Conservation (phyloP, 129 eudicot species). For the Solidago caesia region DNA sequence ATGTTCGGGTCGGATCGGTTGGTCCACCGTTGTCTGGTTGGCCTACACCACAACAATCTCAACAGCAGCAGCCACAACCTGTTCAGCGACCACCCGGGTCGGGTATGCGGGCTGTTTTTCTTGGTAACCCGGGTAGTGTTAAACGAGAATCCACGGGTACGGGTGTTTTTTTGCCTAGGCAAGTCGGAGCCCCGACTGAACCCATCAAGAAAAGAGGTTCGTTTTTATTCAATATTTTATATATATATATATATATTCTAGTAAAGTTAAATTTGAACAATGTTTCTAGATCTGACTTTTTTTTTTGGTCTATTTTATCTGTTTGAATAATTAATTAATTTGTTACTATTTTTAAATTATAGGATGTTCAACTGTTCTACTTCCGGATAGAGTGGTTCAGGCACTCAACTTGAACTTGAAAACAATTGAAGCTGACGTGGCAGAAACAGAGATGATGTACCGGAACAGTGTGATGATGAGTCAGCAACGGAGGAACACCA, state of each 20-base stretch:
- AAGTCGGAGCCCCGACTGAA: constrained; percentile 53
- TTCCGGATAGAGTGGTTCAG: constrained; percentile 77
- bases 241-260: neutral
- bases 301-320: neutral
- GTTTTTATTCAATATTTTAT: neutral
- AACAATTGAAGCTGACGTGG: constrained; percentile 33
- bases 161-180: constrained; percentile 83
- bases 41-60: constrained; percentile 70
- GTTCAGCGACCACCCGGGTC: constrained; percentile 41
- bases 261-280: neutral
- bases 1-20: constrained; percentile 5
- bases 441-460: constrained; percentile 40
- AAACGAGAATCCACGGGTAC: constrained; percentile 77
- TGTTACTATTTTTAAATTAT: neutral
- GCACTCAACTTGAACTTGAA: constrained; percentile 64
- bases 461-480: constrained; percentile 30
- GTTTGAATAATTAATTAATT: neutral
- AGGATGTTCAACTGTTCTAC: constrained; percentile 64
- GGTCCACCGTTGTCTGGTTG: constrained; percentile 45
- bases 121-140: constrained; percentile 44
- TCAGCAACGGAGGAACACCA: constrained; percentile 38
- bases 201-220: constrained; percentile 63
- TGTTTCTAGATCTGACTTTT: constrained; percentile 25
- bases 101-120: constrained; percentile 69
- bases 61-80: constrained; percentile 20